phyloP scores from a whole-genome alignment of 2,329 filamentous ascomycete species.

The Rutstroemia sp. region DNA sequence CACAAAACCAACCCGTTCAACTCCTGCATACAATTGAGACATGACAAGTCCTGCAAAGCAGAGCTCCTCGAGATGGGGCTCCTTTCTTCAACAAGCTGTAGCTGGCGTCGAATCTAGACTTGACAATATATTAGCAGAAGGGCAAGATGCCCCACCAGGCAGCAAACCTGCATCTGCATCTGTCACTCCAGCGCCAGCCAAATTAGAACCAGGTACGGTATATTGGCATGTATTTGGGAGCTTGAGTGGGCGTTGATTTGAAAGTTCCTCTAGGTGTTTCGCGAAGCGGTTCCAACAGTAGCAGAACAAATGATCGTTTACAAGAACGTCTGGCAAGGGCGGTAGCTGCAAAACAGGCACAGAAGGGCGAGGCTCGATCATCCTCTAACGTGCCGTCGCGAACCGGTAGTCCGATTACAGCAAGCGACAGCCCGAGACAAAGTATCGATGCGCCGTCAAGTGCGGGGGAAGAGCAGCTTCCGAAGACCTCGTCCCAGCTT shows the following conservation, averaged over 20 bases:
- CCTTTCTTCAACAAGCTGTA: slow-evolving; percentile 81
- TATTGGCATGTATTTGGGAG: too few species aligned
- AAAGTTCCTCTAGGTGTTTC: slow-evolving; percentile 38
- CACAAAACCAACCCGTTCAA: not conserved
- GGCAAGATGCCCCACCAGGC: slow-evolving; percentile 41
- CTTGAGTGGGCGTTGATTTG: not conserved
- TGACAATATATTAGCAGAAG: slow-evolving; percentile 83
- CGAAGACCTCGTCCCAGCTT: not conserved
- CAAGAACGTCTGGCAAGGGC: slow-evolving; percentile 87
- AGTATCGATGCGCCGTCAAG: slow-evolving; percentile 35
- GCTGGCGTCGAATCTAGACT: slow-evolving; percentile 89
- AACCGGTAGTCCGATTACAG: slow-evolving; percentile 43
- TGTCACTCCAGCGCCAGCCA: slow-evolving; percentile 29
- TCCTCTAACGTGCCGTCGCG: slow-evolving; percentile 42
- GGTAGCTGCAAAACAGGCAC: slow-evolving; percentile 61
- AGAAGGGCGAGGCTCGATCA: slow-evolving; percentile 38
- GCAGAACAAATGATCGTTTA: slow-evolving; percentile 66
- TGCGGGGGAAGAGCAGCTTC: slow-evolving; percentile 7
- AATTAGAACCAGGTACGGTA: slow-evolving; percentile 31
- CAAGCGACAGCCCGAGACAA: slow-evolving; percentile 34
- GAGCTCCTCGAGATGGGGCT: slow-evolving; percentile 63
- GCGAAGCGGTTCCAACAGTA: slow-evolving; percentile 56
- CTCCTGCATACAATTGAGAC: not conserved
- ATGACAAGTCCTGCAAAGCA: slow-evolving; percentile 32
- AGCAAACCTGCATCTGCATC: slow-evolving; percentile 30